Percentiles rank a stretch among this genome's conserved stretches.
Evolutionary conservation across 768 basidiomycete species (phyloP).

Genomic region (Kwoniella dendrophila): DNA sequence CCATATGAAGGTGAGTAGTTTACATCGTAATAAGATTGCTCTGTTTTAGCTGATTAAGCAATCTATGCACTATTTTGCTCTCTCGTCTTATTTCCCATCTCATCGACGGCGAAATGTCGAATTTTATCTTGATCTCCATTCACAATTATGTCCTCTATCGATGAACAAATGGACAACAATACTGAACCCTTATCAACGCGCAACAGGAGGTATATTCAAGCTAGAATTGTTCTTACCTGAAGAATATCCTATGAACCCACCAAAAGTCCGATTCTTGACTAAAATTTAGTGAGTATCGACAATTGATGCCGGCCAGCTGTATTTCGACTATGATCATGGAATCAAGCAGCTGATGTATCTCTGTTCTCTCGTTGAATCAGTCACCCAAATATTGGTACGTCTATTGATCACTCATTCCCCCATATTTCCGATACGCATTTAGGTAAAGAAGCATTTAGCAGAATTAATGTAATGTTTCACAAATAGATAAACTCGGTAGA

Average conservation of each 20-base stretch:
- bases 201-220: slow-evolving; percentile 82
- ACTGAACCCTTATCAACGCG: neutral
- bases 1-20: slow-evolving; percentile 83
- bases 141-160: no score
- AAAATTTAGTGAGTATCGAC: slow-evolving; percentile 71
- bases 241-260: slow-evolving; percentile 99
- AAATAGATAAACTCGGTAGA: slow-evolving; percentile 89
- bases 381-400: slow-evolving; percentile 97
- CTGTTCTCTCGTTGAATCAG: slow-evolving; percentile 10
- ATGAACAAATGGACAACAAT: no score
- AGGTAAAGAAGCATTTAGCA: no score
- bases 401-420: no score
- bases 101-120: neutral
- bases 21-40: neutral
- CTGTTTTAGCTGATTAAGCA: no score
- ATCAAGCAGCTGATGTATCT: neutral
- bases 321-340: neutral
- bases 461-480: no score
- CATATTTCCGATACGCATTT: no score
- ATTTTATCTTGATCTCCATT: neutral
- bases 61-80: no score
- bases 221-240: slow-evolving; percentile 98
- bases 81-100: neutral
- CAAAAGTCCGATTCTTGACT: slow-evolving; percentile 95
- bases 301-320: neutral